Evolutionary conservation across 1,284 basidiomycete species (phyloP), one percentile per base, ranked within the genome.

Genomic region (Ustilago shanxiensis): DNA sequence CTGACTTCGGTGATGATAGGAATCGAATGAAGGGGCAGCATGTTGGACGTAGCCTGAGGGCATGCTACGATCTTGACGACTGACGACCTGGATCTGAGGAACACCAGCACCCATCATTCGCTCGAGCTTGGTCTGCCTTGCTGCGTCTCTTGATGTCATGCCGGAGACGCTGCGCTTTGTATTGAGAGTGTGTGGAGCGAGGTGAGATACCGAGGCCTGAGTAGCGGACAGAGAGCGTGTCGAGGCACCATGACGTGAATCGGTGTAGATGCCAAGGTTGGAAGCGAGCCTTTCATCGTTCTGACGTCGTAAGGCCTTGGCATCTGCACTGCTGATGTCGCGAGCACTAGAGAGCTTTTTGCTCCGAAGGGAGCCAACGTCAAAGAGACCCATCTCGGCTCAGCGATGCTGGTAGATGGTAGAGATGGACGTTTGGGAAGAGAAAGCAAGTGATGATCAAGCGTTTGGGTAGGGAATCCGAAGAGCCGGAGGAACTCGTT

Each of bases 81-180:
- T 41, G 45, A 77, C 39, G 29, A 77, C 74, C 18, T 77, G 74
- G 4, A 77, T 49, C 14, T 72, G 72, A 26, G 72, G 75, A 20
- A 79, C 66, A 22, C 67, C 74, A 3, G 67, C 60, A 14, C 79
- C 79, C 77, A 79, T 81, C 77, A 81, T 79, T 13, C 79, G 64
- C 51, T 81, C 79, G 44, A 81, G 70, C 65, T 81, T 81, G 60
- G 62, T 57, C 51, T 74, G 67, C 45, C 72, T 71, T 13, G 62
- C 57, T 26, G 62, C 45, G 22, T 68, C 60, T 26, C 56, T 63
- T 4, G 58, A 29, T 10, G 57, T 58, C 31, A 64, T 41, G 37
- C 61, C 65, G 2, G 73, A 76, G 33, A 51, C 65, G 53, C 70
- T 77, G 31, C 69, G 65, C 28, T 77, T 56, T 4, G 66, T 11